Base-by-base conservation (phyloP, 371 early-diverging fungal genomes). In the Apophysomyces elegans region DNA sequence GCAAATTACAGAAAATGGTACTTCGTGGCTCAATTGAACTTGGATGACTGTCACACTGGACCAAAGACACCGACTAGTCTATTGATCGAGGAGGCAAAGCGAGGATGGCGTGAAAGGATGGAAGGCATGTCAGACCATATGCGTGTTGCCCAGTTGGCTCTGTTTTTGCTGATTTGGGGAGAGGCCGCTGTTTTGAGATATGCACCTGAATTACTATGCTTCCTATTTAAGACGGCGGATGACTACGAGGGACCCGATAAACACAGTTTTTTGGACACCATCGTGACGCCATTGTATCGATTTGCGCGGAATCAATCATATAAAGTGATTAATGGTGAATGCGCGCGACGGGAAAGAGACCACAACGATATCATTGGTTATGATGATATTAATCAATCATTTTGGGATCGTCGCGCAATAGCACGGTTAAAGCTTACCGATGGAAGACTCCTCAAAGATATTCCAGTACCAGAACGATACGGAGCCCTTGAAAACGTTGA, bases 1-100 rank as follows among this genome's bases (percentile, higher is more conserved):
- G 89, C 93, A 56, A 94, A 95, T 74, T 94, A 94, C 70, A 81
- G 90, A 50, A 91, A 88, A 66, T 94, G 95, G 95, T 92, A 88
- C 76, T 93, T 94, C 75, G 88, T 92, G 18, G 90, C 93, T 12
- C 89, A 90, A 60, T 78, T 93, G 14, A 90, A 92, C 67, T 73
- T 87, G 50, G 91, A 93, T 66, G 84, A 78, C 50, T 37, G 59
- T 14, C 58, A 70, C 32, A 13, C 59, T 18, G 65, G 65, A 32
- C 68, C 65, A 8, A 59, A 60, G 14, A 68, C 70, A 11, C 82
- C 63, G 12, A 81, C 65, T 39, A 83, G 61, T 5, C 62, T 71
- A 3, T 59, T 75, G 6, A 26, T 83, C 26, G 77, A 84, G 13
- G 85, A 86, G 64, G 89, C 91, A 37, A 89, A 90, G 54, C 81